Percentiles rank a stretch among this genome's conserved stretches.
Evolutionary conservation across 2,329 filamentous ascomycete species (phyloP).

Genomic region (Cadophora sp.): DNA sequence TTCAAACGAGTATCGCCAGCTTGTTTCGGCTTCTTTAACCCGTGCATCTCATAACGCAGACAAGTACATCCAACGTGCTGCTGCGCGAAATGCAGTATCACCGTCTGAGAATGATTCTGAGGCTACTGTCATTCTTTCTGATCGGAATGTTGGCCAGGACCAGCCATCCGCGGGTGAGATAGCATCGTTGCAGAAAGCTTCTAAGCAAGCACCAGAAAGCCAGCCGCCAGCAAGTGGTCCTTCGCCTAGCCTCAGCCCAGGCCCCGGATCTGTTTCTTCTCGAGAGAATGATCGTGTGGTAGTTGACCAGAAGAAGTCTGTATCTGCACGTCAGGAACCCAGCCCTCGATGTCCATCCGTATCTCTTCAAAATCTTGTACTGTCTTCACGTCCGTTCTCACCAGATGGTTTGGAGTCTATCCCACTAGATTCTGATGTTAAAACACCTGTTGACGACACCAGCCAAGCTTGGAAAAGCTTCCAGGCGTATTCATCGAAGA

Average conservation of each 20-base stretch:
- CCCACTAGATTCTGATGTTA: slow-evolving; percentile 25
- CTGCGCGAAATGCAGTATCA: slow-evolving; percentile 30
- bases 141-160: background rate
- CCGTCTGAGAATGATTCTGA: slow-evolving; percentile 23
- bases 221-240: background rate
- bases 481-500: slow-evolving; percentile 19
- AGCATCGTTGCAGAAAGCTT: background rate
- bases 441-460: slow-evolving; percentile 18
- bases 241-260: background rate
- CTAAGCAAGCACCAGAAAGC: background rate
- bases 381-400: slow-evolving; percentile 15
- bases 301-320: background rate
- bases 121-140: slow-evolving; percentile 21
- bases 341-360: background rate
- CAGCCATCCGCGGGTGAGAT: background rate
- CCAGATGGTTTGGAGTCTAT: slow-evolving; percentile 26
- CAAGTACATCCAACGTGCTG: slow-evolving; percentile 34
- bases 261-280: slow-evolving; percentile 15
- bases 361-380: slow-evolving; percentile 11
- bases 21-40: slow-evolving; percentile 37
- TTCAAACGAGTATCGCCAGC: slow-evolving; percentile 35
- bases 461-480: slow-evolving; percentile 22
- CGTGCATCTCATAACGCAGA: slow-evolving; percentile 37
- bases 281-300: slow-evolving; percentile 16
- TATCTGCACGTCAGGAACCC: background rate